Conservation (phyloP, 305 asterid species). For the Stenogyne calaminthoides region DNA sequence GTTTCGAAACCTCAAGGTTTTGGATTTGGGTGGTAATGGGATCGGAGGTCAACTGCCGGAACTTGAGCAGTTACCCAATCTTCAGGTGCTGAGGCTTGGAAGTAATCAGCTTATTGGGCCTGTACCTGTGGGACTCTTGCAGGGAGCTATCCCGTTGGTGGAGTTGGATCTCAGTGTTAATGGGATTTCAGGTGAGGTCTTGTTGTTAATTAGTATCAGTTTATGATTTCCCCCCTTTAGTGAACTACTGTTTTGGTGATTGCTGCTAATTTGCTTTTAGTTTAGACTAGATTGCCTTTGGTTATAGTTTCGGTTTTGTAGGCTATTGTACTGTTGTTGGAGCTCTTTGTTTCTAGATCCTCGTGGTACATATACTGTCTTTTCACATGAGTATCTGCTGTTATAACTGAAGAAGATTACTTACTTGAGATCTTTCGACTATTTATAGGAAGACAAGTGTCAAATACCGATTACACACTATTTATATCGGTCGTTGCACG, state of each 20-base stretch:
- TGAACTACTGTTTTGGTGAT: slow-evolving; percentile 18
- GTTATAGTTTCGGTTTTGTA: neutral
- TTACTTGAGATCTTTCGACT: slow-evolving; percentile 19
- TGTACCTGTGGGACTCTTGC: slow-evolving; percentile 62
- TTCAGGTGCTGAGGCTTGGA: slow-evolving; percentile 60
- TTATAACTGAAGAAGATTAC: slow-evolving; percentile 28
- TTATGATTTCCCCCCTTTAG: neutral
- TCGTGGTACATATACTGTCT: slow-evolving; percentile 6
- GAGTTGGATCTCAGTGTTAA: slow-evolving; percentile 84
- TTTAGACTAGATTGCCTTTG: slow-evolving; percentile 3
- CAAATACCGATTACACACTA: slow-evolving; percentile 21
- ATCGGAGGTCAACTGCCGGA: slow-evolving; percentile 67
- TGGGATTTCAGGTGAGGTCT: slow-evolving; percentile 70
- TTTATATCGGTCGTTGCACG: slow-evolving; percentile 11
- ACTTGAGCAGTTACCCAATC: slow-evolving; percentile 52
- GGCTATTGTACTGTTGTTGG: slow-evolving; percentile 8
- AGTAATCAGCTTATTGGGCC: slow-evolving; percentile 64
- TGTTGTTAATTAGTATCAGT: slow-evolving; percentile 9
- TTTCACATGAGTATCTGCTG: slow-evolving; percentile 24
- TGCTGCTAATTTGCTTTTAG: slow-evolving; percentile 18
- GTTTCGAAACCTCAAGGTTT: slow-evolving; percentile 65
- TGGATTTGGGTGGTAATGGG: slow-evolving; percentile 71
- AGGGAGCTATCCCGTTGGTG: slow-evolving; percentile 58
- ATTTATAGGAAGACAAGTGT: slow-evolving; percentile 19
- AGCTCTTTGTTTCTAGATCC: neutral